Conservation (phyloP, 495 filamentous ascomycete genomes). For the Daldinia loculata region DNA sequence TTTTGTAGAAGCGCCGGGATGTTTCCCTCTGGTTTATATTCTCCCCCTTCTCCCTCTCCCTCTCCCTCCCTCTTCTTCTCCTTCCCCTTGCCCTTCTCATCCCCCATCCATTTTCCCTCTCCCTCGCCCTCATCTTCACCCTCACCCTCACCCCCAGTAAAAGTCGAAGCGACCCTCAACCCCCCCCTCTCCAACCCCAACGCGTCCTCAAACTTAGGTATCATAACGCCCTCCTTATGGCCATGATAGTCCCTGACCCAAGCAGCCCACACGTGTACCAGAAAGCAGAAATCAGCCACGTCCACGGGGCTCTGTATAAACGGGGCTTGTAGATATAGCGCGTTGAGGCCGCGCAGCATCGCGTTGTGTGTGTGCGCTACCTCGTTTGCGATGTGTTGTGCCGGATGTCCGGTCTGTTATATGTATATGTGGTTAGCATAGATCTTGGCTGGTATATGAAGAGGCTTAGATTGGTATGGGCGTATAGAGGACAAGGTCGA, state of each 20-base stretch:
- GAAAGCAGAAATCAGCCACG: conserved; percentile 53
- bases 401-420: conserved; percentile 34
- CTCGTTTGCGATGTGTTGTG: conserved; percentile 50
- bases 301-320: conserved; percentile 46
- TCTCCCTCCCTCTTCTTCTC: neutral
- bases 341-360: conserved; percentile 59
- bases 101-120: neutral
- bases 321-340: conserved; percentile 59
- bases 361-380: conserved; percentile 60
- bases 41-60: neutral
- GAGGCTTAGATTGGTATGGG: neutral
- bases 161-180: neutral
- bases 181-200: conserved; percentile 38
- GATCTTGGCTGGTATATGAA: neutral
- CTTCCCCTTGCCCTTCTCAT: neutral
- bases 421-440: neutral
- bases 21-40: neutral
- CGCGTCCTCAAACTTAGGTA: conserved; percentile 47
- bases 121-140: neutral
- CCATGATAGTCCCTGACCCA: conserved; percentile 47
- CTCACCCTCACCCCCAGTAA: neutral
- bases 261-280: conserved; percentile 44
- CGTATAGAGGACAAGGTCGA: too few species aligned
- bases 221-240: conserved; percentile 46
- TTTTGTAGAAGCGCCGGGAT: conserved; percentile 12